phyloP scores from a whole-genome alignment of 768 basidiomycete genomes.

The Calvatia gigantea region DNA sequence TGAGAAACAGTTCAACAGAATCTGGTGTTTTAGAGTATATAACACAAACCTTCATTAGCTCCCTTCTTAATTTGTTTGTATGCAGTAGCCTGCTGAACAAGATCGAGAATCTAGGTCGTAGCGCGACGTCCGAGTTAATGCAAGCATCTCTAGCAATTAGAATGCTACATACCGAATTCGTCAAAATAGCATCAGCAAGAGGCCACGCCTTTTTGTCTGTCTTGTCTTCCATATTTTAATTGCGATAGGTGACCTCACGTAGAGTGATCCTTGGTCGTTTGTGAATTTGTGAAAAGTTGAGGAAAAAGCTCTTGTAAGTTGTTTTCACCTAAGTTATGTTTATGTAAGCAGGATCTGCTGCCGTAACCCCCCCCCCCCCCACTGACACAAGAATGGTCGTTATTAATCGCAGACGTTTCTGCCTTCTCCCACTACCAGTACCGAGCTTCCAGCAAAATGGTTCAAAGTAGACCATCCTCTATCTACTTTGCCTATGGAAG shows the following conservation, averaged over 20 bases:
- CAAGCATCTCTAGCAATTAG: background rate
- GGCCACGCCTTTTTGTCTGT: conserved; percentile 80
- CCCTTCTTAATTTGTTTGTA: conserved; percentile 99
- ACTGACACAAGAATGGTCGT: background rate
- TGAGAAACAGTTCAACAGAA: conserved; percentile 22
- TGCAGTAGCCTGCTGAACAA: conserved; percentile 93
- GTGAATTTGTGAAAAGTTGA: too few relatives aligned
- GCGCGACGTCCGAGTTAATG: background rate
- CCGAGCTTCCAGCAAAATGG: background rate
- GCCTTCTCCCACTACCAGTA: too few relatives aligned
- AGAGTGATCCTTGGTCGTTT: conserved; percentile 81
- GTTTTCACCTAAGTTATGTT: too few relatives aligned
- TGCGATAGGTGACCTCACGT: conserved; percentile 65
- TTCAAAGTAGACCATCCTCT: conserved; percentile 8
- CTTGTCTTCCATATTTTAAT: conserved; percentile 45
- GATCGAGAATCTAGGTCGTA: conserved; percentile 86
- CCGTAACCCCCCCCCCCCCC: background rate
- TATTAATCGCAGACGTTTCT: background rate
- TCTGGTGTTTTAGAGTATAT: background rate
- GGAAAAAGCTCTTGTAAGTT: too few relatives aligned
- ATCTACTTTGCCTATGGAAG: conserved; percentile 50
- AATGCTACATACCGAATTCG: conserved; percentile 70
- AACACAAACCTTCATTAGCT: conserved; percentile 89
- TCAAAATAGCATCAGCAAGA: conserved; percentile 78
- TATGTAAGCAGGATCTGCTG: too few relatives aligned